A percentile compares a stretch with the other conserved stretches of the same genome.
Evolutionary conservation across 805 yeast genomes (phyloP).

Genomic region (Candida patagonica): DNA sequence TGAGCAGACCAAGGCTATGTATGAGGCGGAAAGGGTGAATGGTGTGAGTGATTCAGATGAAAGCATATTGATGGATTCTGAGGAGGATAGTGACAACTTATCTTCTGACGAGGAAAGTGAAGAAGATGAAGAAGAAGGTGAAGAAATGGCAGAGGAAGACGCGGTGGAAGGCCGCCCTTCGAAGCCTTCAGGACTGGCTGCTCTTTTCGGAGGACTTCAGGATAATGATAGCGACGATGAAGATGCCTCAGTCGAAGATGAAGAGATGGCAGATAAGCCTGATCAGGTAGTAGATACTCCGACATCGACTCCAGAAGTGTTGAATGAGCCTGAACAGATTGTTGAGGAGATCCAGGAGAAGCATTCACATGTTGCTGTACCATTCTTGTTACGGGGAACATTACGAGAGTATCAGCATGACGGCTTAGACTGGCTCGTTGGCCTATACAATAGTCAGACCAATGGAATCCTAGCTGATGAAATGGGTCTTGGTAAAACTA

Average conservation of each 20-base stretch:
- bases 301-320: slow-evolving; percentile 12
- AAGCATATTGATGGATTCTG: slow-evolving; percentile 15
- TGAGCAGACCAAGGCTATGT: slow-evolving; percentile 17
- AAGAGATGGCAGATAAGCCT: slow-evolving; percentile 10
- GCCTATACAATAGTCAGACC: slow-evolving; percentile 81
- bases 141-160: slow-evolving; percentile 1
- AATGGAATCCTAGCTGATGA: slow-evolving; percentile 98
- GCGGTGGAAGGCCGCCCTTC: too few species aligned
- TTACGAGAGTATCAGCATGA: slow-evolving; percentile 89
- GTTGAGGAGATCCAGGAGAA: background rate
- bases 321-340: slow-evolving; percentile 6
- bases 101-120: slow-evolving; percentile 7
- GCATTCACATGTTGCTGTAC: slow-evolving; percentile 29
- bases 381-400: slow-evolving; percentile 65
- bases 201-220: slow-evolving; percentile 15
- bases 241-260: slow-evolving; percentile 10
- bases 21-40: slow-evolving; percentile 33
- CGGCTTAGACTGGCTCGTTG: slow-evolving; percentile 95
- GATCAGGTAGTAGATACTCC: slow-evolving; percentile 8
- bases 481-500: slow-evolving; percentile 95
- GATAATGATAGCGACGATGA: slow-evolving; percentile 1
- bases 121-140: slow-evolving; percentile 10
- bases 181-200: slow-evolving; percentile 15
- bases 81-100: slow-evolving; percentile 15
- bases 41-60: slow-evolving; percentile 21